A percentile compares a stretch with the other conserved stretches of the same genome.
These are phyloP conservation scores for Leccinum sublutescens DNA, from an alignment of 768 basidiomycete genomes.

Conservation along the genomic window DNA sequence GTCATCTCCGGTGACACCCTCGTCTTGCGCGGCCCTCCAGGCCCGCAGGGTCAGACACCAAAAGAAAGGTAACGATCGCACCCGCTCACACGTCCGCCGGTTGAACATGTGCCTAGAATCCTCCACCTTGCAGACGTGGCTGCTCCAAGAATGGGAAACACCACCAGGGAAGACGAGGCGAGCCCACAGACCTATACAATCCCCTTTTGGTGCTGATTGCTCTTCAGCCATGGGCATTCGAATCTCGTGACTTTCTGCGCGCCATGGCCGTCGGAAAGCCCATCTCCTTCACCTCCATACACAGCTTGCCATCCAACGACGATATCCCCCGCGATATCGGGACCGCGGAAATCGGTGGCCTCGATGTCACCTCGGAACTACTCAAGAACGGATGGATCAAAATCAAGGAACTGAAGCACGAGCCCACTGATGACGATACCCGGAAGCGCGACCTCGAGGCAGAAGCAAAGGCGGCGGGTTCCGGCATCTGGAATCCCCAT, in stretches of 20 bases:
- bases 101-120: slow-evolving; percentile 47
- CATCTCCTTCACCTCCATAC: slow-evolving; percentile 77
- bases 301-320: slow-evolving; percentile 75
- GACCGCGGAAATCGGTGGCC: slow-evolving; percentile 64
- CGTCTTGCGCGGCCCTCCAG: slow-evolving; percentile 73
- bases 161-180: slow-evolving; percentile 87
- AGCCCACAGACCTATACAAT: slow-evolving; percentile 6
- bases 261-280: slow-evolving; percentile 86
- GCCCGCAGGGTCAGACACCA: slow-evolving; percentile 80
- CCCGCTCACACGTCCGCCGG: background rate
- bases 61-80: slow-evolving; percentile 71
- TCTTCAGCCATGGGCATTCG: slow-evolving; percentile 81
- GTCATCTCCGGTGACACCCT: slow-evolving; percentile 91
- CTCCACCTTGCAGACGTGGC: slow-evolving; percentile 86
- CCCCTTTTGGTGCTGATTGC: slow-evolving; percentile 1
- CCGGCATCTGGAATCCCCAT: slow-evolving; percentile 85
- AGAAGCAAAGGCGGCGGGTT: slow-evolving; percentile 70
- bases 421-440: slow-evolving; percentile 75
- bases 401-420: slow-evolving; percentile 83
- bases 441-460: slow-evolving; percentile 71
- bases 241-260: slow-evolving; percentile 90
- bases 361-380: slow-evolving; percentile 74
- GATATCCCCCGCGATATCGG: slow-evolving; percentile 81
- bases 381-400: slow-evolving; percentile 91
- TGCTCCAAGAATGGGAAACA: slow-evolving; percentile 82